phyloP scores from a whole-genome alignment of 1,284 basidiomycete genomes.

The Apiotrichum laibachii region DNA sequence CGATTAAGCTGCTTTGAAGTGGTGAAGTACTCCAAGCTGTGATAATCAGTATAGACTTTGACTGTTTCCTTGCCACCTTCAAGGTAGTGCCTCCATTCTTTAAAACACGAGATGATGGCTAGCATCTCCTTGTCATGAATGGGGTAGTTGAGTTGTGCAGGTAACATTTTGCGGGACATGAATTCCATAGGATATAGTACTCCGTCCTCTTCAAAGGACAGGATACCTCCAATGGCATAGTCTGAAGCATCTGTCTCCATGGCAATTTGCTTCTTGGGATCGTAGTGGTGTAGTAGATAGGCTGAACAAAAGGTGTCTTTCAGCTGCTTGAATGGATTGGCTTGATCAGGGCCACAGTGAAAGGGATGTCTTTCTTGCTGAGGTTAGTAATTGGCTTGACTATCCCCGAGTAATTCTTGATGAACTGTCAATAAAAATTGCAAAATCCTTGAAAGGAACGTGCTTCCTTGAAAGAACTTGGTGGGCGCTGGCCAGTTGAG shows the following conservation, averaged over 20 bases:
- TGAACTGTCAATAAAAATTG: slow-evolving; percentile 53
- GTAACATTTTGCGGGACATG: slow-evolving; percentile 39
- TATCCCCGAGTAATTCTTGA: slow-evolving; percentile 47
- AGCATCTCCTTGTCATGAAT: slow-evolving; percentile 57
- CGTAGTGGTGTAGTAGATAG: slow-evolving; percentile 49
- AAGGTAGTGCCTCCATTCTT: slow-evolving; percentile 52
- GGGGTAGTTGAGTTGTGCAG: slow-evolving; percentile 48
- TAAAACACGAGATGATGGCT: slow-evolving; percentile 50
- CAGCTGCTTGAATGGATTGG: slow-evolving; percentile 30
- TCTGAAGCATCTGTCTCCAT: slow-evolving; percentile 45
- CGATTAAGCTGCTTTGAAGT: slow-evolving; percentile 50
- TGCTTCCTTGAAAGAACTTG: slow-evolving; percentile 40
- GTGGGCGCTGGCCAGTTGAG: slow-evolving; percentile 24
- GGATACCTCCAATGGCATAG: slow-evolving; percentile 33
- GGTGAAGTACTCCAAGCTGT: slow-evolving; percentile 54
- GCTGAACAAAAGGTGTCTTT: slow-evolving; percentile 25
- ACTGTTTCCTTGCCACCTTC: slow-evolving; percentile 38
- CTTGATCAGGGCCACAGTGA: slow-evolving; percentile 48
- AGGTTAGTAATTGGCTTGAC: slow-evolving; percentile 50
- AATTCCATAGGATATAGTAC: slow-evolving; percentile 48
- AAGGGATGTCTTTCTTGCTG: slow-evolving; percentile 47
- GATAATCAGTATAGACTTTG: slow-evolving; percentile 53
- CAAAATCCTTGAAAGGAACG: slow-evolving; percentile 53
- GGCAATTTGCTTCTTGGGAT: slow-evolving; percentile 37
- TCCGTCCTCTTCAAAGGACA: slow-evolving; percentile 35